A percentile compares a stretch with the other conserved stretches of the same genome.
Conservation (phyloP, 2,329 filamentous ascomycete species). For the Colletotrichum sidae region DNA sequence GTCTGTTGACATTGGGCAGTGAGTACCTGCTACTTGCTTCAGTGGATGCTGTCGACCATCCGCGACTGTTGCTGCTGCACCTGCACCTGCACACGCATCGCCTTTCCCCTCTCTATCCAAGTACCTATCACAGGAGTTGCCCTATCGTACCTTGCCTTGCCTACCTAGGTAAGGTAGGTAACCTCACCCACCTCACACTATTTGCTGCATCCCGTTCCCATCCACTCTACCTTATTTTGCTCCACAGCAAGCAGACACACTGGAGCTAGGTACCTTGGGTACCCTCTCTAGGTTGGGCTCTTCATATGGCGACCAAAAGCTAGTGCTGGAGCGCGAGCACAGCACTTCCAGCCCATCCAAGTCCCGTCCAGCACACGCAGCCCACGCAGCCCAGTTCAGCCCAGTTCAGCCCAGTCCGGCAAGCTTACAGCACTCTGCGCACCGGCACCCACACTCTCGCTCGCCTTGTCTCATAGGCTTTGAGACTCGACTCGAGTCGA, state of each 20-base stretch:
- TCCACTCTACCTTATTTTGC: not conserved
- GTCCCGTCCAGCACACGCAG: not conserved
- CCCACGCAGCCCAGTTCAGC: constrained; percentile 8
- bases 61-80: too few relatives aligned
- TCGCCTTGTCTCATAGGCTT: constrained; percentile 1
- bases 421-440: constrained; percentile 4
- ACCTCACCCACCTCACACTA: not conserved
- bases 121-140: too few relatives aligned
- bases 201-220: constrained; percentile 1
- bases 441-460: constrained; percentile 3
- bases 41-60: too few relatives aligned
- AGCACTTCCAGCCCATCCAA: too few relatives aligned
- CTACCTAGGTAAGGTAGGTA: too few relatives aligned
- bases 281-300: too few relatives aligned
- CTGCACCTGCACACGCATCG: constrained; percentile 9
- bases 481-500: not conserved
- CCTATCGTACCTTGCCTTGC: not conserved
- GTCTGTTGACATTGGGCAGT: not conserved
- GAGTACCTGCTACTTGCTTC: too few relatives aligned
- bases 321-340: too few relatives aligned
- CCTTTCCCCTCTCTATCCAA: not conserved
- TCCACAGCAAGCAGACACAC: too few relatives aligned
- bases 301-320: too few relatives aligned
- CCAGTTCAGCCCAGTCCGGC: not conserved
- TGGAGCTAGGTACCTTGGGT: too few relatives aligned